Evolutionary conservation across 1,139 yeast species (phyloP), one percentile per base, ranked within the genome.

Genomic region (Hanseniaspora uvarum): DNA sequence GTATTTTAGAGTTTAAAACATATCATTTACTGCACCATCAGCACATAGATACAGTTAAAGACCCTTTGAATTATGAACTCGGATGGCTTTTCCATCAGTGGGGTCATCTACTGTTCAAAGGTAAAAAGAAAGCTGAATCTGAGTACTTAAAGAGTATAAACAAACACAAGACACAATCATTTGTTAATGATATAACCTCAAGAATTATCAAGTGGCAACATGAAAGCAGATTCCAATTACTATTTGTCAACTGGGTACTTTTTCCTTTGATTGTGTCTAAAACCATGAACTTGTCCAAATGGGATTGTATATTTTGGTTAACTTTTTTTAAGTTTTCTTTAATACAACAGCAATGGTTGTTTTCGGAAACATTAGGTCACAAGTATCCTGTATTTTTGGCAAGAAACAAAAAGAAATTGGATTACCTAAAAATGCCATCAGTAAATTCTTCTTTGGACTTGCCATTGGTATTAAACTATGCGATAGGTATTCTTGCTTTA

Each of bases 1-100:
- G 82, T 1, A 76, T 78, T 1, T 70, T 77, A 55, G 73, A 78
- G 70, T 82, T 86, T 84, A 80, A 81, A 1, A 69, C 80, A 0
- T 69, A 80, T 37, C 89, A 83, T 65, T 67, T 85, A 53, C 85
- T 85, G 0, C 88, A 83, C 63, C 88, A 83, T 62, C 76, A 81
- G 55, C 79, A 79, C 72, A 61, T 84, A 59, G 86, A 81, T 59
- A 78, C 84, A 0, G 86, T 81, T 56, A 70, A 72, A 46, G 88
- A 83, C 63, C 88, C 89, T 0, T 38, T 53, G 36, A 53, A 53
- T 24, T 40, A 44, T 19, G 51, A 53, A 18, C 82, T 80, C 61
- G 55, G 64, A 4, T 60, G 62, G 61, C 55, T 61, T 21, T 62
- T 62, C 54, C 60, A 63, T n/a, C 58, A 59, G 38, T 62, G 63